Percentiles rank a stretch among this genome's conserved stretches.
phyloP scores from a whole-genome alignment of 345 rosid species.

The Odontarrhena argentea region DNA sequence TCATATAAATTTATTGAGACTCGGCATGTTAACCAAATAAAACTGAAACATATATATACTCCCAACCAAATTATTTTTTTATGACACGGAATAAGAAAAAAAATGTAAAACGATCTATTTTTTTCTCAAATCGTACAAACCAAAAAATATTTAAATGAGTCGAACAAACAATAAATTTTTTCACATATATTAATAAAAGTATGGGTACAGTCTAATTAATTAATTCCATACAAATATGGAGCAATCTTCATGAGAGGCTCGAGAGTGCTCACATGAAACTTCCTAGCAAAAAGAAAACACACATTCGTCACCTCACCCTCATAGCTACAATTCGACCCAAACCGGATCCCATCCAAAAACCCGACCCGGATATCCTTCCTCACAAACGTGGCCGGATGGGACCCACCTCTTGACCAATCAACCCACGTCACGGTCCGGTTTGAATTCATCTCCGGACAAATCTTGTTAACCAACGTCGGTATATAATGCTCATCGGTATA shows the following conservation, averaged over 20 bases:
- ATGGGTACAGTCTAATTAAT: background rate
- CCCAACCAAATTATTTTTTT: too few relatives aligned
- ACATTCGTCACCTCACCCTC: slow-evolving; percentile 42
- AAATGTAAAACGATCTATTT: too few relatives aligned
- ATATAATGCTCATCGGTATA: slow-evolving; percentile 56
- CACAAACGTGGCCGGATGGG: slow-evolving; percentile 50
- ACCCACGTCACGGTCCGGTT: slow-evolving; percentile 58
- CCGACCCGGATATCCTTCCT: slow-evolving; percentile 41
- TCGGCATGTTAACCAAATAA: too few relatives aligned
- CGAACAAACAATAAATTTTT: too few relatives aligned
- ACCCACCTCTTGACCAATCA: slow-evolving; percentile 51
- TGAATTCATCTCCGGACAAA: slow-evolving; percentile 39
- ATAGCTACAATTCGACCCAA: slow-evolving; percentile 46
- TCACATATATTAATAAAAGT: too few relatives aligned
- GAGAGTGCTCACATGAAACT: slow-evolving; percentile 52
- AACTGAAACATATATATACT: too few relatives aligned
- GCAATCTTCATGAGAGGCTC: slow-evolving; percentile 48
- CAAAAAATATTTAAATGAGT: too few relatives aligned
- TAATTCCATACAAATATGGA: slow-evolving; percentile 33
- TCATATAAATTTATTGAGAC: background rate
- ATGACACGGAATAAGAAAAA: too few relatives aligned
- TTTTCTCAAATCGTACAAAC: too few relatives aligned
- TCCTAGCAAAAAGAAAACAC: slow-evolving; percentile 56
- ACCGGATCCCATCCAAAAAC: slow-evolving; percentile 45
- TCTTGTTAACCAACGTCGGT: slow-evolving; percentile 47